Evolutionary conservation across 2,329 filamentous ascomycete species (phyloP).

Genomic region (Hirsutella thompsonii): DNA sequence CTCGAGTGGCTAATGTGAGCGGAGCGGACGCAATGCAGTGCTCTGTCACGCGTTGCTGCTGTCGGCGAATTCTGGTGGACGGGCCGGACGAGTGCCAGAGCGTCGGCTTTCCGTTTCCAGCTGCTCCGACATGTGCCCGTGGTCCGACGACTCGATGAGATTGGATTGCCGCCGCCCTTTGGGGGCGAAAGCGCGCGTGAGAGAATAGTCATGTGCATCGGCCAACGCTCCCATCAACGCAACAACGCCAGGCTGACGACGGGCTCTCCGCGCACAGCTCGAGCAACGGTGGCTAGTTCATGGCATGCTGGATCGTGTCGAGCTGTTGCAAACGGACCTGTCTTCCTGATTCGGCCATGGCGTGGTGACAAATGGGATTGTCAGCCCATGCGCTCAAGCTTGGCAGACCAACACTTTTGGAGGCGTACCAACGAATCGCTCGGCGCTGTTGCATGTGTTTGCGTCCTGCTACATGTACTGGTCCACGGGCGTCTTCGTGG

Average conservation of each 20-base stretch:
- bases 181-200: too few species aligned
- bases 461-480: too few species aligned
- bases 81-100: neutral
- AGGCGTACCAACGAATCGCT: too few species aligned
- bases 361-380: slow-evolving; percentile 2
- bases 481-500: too few species aligned
- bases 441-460: too few species aligned
- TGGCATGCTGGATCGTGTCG: neutral
- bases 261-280: neutral
- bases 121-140: slow-evolving; percentile 6
- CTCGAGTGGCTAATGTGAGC: too few species aligned
- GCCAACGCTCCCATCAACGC: too few species aligned
- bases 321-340: slow-evolving; percentile 8
- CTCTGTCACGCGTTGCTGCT: neutral
- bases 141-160: too few species aligned
- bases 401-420: neutral
- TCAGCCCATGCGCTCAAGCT: neutral
- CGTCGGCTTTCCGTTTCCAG: slow-evolving; percentile 9
- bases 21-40: neutral
- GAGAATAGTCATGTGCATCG: too few species aligned
- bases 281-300: neutral
- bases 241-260: too few species aligned
- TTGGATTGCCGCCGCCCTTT: too few species aligned
- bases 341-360: slow-evolving; percentile 9
- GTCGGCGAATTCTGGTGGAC: neutral